Evolutionary conservation across 805 yeast species (phyloP), one percentile per base, ranked within the genome.

Genomic region (Starmerella scarabaei): DNA sequence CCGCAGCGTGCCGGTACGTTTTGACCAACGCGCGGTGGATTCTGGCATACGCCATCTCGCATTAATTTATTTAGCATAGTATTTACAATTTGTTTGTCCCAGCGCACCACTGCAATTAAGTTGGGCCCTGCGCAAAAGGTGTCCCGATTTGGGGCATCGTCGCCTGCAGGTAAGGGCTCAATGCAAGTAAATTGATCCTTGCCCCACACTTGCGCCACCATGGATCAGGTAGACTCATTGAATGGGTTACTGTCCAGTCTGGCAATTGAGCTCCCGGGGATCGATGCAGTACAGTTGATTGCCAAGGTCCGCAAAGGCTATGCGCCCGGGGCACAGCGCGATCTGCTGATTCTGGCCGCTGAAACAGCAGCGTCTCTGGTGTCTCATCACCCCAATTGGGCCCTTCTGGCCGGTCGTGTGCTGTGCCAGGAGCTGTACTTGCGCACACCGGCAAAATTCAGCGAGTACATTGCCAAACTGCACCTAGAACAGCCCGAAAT

Each of bases 361-460:
- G 97, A 88, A 61, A 82, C 94, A 21, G 93, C 94, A 42, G 96
- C 95, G 21, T 80, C 80, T 55, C 78, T 88, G 93, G 80, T 94
- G 40, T 86, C 96, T 14, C 72, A 80, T 47, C 96, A 88, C 59
- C 96, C 97, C 15, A 95, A 88, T 62, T 86, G 88, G 56, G 93
- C 94, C 17, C 72, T 75, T 24, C 66, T 60, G 15, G 64, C 94
- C 33, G 95, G 95, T 18, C 73, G 96, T 64, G 75, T 88, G 42
- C 93, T 94, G 11, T 76, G 85, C 42, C 78, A 94, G 17, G 79
- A 80, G 57, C 69, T 88, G 53, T 94, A 85, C 63, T 82, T 80
- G 60, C 86, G 81, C 60, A 84, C 95, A 26, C 75, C 81, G 28
- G 74, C 77, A 57, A 78, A 68, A 53, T 88, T 80, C 53, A 76